Evolutionary conservation across 305 asterid species (phyloP).

Genomic region (Plantago lanceolata): DNA sequence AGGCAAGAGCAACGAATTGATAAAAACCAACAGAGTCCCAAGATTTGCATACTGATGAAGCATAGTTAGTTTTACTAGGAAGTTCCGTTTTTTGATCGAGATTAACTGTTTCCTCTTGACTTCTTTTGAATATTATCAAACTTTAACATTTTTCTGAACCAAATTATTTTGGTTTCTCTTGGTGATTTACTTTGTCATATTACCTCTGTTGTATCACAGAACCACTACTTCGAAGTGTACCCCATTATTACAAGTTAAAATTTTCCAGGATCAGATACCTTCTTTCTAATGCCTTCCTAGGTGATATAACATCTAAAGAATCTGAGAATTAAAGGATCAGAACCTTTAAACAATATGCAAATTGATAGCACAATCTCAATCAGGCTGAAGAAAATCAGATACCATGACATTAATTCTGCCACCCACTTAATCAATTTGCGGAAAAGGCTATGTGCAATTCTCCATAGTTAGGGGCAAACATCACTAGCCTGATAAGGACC

Average conservation of each 20-base stretch:
- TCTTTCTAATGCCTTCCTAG: constrained; percentile 1
- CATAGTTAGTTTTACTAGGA: background rate
- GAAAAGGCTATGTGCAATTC: background rate
- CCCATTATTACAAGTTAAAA: constrained; percentile 1
- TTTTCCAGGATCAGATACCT: constrained; percentile 12
- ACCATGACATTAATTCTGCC: background rate
- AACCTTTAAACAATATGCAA: background rate
- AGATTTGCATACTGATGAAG: background rate
- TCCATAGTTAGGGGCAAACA: constrained; percentile 8
- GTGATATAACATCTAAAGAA: background rate
- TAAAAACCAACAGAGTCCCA: background rate
- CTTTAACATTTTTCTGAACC: background rate
- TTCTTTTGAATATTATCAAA: background rate
- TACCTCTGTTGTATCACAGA: background rate
- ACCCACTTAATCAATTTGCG: background rate
- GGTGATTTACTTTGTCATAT: background rate
- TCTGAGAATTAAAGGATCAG: background rate
- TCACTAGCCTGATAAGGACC: constrained; percentile 2
- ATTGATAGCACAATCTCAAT: background rate
- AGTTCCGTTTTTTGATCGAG: background rate
- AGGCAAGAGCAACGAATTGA: background rate
- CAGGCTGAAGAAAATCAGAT: background rate
- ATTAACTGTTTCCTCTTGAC: no score
- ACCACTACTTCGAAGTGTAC: constrained; percentile 2
- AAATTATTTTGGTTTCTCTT: no score